Evolutionary conservation across 108 stramenopile species (phyloP), one percentile per base, ranked within the genome.

Genomic region (Phaeodactylum tricornutum): DNA sequence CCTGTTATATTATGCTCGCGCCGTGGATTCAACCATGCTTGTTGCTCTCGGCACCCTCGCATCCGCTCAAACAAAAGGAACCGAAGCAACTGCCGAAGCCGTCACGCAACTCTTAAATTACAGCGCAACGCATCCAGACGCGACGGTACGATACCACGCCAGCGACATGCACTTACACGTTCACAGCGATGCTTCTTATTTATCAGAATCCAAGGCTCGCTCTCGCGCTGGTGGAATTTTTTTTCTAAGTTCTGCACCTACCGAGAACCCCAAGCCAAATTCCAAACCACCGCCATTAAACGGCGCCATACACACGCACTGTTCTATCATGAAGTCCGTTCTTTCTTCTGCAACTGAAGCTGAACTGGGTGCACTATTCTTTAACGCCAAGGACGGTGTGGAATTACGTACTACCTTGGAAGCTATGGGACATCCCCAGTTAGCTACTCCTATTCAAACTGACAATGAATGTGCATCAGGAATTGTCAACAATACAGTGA

Each of bases 401-500:
- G 22, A 37, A 11, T 33, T 55, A 0, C 50, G 67, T 29, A 29
- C 16, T 33, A 42, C 59, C 5, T 49, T 69, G 2, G 50, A 47
- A 31, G 64, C 69, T 35, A 47, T 65, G 33, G 64, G 66, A 9
- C 69, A 71, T 30, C 47, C 49, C 30, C 74, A 75, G 42, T 55
- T 52, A 11, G 32, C 72, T 0, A 74, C 59, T 9, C 43, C 74
- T 34, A 28, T 65, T 14, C 39, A 57, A 29, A 44, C 43, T 23
- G 67, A 72, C 46, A 77, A 77, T 25, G 23, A 28, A 47, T 61
- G 64, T 17, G 75, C 75, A 3, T 6, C 22, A 19, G 71, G 71
- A 45, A 69, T 77, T 27, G 43, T 44, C 39, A 66, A 61, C 30
- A 44, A 33, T 21, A 23, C 30, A 11, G 41, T 69, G 12, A 58